phyloP scores from a whole-genome alignment of 345 rosid genomes.

The Rubroshorea leprosula region DNA sequence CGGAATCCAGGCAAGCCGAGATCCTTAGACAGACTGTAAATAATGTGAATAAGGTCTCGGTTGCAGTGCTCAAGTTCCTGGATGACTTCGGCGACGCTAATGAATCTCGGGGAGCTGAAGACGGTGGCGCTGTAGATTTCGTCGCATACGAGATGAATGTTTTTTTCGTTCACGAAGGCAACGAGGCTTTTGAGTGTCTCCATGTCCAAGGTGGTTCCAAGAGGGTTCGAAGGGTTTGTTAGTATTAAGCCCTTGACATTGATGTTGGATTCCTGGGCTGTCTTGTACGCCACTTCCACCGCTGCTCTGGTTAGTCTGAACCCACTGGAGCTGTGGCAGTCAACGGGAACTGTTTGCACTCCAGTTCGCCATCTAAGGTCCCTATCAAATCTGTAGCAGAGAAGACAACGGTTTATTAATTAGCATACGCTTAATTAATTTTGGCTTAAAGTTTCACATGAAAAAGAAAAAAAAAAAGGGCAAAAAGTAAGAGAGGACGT shows the following conservation, averaged over 20 bases:
- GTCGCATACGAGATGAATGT: conserved; percentile 73
- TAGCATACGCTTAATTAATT: neutral
- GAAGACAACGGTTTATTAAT: neutral
- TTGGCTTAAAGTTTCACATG: neutral
- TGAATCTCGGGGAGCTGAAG: conserved; percentile 45
- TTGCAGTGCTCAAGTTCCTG: conserved; percentile 36
- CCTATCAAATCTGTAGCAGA: conserved; percentile 53
- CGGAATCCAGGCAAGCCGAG: conserved; percentile 85
- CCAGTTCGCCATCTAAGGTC: conserved; percentile 89
- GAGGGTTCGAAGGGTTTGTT: conserved; percentile 85
- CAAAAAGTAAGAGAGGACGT: too few species aligned
- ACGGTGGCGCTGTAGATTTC: conserved; percentile 78
- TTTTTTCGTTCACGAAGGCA: conserved; percentile 41
- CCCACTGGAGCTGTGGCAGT: conserved; percentile 59
- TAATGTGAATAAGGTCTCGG: conserved; percentile 57
- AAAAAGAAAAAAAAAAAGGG: neutral
- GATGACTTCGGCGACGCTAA: conserved; percentile 61
- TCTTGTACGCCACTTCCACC: conserved; percentile 47
- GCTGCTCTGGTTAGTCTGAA: conserved; percentile 51
- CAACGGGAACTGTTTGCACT: conserved; percentile 51
- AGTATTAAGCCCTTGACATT: conserved; percentile 70
- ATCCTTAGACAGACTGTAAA: conserved; percentile 87
- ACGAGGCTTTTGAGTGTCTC: conserved; percentile 42
- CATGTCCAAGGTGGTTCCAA: conserved; percentile 54
- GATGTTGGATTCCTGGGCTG: conserved; percentile 38